Evolutionary conservation across 192 early-diverging fungal genomes (phyloP).

Genomic region (Podila verticillata): DNA sequence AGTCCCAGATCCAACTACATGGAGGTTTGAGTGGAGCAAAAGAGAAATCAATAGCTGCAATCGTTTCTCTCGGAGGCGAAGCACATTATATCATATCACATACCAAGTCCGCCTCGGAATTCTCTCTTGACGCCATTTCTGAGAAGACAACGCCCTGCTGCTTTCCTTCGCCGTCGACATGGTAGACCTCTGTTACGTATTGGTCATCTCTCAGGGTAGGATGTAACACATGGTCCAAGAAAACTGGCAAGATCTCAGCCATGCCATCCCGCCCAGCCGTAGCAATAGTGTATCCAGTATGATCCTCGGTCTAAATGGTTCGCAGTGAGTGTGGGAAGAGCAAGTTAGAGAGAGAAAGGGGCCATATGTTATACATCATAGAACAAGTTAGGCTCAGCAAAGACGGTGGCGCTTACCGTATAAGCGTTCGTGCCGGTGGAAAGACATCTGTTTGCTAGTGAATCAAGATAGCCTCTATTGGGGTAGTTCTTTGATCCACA

Average conservation of each 20-base stretch:
- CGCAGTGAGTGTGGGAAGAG: not conserved
- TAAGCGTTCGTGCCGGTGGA: constrained; percentile 81
- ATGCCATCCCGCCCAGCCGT: constrained; percentile 74
- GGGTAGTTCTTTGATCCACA: constrained; percentile 78
- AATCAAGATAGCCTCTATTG: constrained; percentile 79
- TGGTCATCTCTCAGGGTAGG: constrained; percentile 77
- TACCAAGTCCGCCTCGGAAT: constrained; percentile 72
- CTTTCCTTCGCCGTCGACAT: constrained; percentile 73
- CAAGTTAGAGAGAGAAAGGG: not conserved
- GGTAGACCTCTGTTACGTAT: constrained; percentile 85
- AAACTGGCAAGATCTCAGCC: constrained; percentile 77
- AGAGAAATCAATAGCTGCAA: not conserved
- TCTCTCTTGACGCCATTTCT: constrained; percentile 80
- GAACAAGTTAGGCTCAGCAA: not conserved
- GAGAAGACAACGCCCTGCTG: constrained; percentile 84
- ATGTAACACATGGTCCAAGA: constrained; percentile 83
- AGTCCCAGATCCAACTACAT: constrained; percentile 61
- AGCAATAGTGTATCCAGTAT: constrained; percentile 77
- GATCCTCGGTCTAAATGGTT: constrained; percentile 51
- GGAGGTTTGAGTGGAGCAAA: not conserved
- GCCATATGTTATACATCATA: not conserved
- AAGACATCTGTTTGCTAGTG: constrained; percentile 76
- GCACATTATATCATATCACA: not conserved
- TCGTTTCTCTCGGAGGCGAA: too few species aligned
- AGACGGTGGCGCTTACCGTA: constrained; percentile 24